Percentiles rank a stretch among this genome's conserved stretches.
Conservation (phyloP, 2,329 filamentous ascomycete genomes). For the Fusarium abutilonis region DNA sequence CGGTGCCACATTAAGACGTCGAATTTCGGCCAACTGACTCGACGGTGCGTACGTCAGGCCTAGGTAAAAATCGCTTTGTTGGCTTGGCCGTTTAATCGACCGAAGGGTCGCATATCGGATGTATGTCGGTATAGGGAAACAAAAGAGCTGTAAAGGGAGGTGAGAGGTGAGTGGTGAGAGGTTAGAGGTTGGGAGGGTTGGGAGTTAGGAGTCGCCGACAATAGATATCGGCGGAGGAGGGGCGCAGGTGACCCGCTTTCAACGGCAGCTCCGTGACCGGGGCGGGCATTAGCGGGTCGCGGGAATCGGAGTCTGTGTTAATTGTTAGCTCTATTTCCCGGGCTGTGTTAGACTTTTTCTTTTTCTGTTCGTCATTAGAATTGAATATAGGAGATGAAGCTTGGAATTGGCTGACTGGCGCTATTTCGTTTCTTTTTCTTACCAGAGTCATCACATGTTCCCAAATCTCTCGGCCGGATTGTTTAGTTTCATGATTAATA, state of each 20-base stretch:
- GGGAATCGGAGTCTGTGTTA: conserved; percentile 11
- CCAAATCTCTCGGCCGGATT: conserved; percentile 13
- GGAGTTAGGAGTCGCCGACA: conserved; percentile 21
- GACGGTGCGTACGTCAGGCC: not conserved
- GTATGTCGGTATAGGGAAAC: conserved; percentile 20
- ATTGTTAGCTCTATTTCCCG: not conserved
- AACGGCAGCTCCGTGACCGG: conserved; percentile 36
- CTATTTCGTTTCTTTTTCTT: conserved; percentile 1
- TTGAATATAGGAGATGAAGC: not conserved
- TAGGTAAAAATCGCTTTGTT: not conserved
- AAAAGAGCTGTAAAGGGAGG: conserved; percentile 13
- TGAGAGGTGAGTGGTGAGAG: not conserved
- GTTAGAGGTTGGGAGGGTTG: no score
- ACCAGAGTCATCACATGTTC: conserved; percentile 1
- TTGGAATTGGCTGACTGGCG: not conserved
- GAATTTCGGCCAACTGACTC: conserved; percentile 24
- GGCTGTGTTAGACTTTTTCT: not conserved
- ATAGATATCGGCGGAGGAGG: conserved; percentile 25
- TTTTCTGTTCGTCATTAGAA: not conserved
- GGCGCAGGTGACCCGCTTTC: conserved; percentile 26
- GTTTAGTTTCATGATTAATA: not conserved
- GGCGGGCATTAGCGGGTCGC: conserved; percentile 34
- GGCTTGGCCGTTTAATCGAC: conserved; percentile 1
- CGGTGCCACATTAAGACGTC: conserved; percentile 9
- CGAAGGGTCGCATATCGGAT: conserved; percentile 13